A percentile compares a stretch with the other conserved stretches of the same genome.
phyloP scores from a whole-genome alignment of 176 grass and related monocot species.

The Metroxylon sagu region DNA sequence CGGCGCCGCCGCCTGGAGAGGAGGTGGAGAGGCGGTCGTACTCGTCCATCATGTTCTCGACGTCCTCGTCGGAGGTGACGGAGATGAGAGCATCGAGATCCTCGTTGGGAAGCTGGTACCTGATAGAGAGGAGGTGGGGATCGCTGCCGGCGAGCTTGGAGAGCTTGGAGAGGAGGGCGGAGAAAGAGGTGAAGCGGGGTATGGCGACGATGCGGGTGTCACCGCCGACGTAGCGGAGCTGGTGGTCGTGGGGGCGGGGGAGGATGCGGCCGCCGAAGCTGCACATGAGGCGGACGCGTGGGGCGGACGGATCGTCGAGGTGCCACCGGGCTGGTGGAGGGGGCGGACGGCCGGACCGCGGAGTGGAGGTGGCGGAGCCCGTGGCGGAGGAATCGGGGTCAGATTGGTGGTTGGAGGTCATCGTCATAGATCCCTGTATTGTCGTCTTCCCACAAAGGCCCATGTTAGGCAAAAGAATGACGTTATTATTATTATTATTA shows the following conservation, averaged over 20 bases:
- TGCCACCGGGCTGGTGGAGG: slow-evolving; percentile 3
- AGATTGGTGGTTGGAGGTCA: too few relatives aligned
- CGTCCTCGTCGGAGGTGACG: slow-evolving; percentile 75
- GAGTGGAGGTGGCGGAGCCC: background rate
- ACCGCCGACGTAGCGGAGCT: slow-evolving; percentile 72
- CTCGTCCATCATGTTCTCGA: slow-evolving; percentile 86
- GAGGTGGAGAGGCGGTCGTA: slow-evolving; percentile 38
- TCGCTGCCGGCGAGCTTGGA: slow-evolving; percentile 34
- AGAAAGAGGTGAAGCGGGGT: slow-evolving; percentile 48
- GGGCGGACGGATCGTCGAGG: slow-evolving; percentile 8
- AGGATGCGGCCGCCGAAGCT: slow-evolving; percentile 88
- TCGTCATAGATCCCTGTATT: too few relatives aligned
- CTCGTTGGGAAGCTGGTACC: slow-evolving; percentile 72
- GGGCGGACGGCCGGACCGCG: background rate
- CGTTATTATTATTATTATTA: too few relatives aligned
- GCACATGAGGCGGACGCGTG: slow-evolving; percentile 59
- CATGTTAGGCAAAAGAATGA: too few relatives aligned
- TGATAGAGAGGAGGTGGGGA: slow-evolving; percentile 27
- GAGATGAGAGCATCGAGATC: slow-evolving; percentile 86
- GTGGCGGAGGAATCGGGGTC: too few relatives aligned
- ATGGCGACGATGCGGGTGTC: slow-evolving; percentile 89
- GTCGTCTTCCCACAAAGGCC: too few relatives aligned
- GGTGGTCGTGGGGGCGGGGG: slow-evolving; percentile 64
- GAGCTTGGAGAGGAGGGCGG: slow-evolving; percentile 37
- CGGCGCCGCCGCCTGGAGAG: slow-evolving; percentile 10